phyloP scores from a whole-genome alignment of 176 grass and related monocot genomes.

The Zea luxurians region DNA sequence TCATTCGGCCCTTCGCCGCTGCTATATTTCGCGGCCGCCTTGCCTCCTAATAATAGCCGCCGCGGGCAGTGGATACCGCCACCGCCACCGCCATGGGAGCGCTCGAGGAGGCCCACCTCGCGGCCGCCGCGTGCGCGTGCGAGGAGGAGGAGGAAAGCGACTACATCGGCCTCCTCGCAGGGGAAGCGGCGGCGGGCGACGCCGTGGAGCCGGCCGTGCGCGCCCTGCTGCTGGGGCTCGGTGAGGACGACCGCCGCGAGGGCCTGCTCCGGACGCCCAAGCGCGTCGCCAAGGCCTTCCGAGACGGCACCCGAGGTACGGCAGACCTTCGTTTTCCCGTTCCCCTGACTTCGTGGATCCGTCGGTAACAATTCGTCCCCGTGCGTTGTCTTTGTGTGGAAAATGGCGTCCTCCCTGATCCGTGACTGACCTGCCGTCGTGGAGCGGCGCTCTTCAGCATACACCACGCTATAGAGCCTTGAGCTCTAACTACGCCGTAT shows the following conservation, averaged over 20 bases:
- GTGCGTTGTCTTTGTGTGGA: neutral
- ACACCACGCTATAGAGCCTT: neutral
- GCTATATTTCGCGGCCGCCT: slow-evolving; percentile 6
- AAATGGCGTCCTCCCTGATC: neutral
- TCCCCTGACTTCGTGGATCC: slow-evolving; percentile 34
- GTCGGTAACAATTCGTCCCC: neutral
- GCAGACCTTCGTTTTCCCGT: neutral
- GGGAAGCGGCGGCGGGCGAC: slow-evolving; percentile 25
- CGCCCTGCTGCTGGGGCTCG: slow-evolving; percentile 68
- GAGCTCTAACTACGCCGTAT: neutral
- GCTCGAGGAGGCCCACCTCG: slow-evolving; percentile 66
- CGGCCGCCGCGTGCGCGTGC: slow-evolving; percentile 37
- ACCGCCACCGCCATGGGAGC: slow-evolving; percentile 57
- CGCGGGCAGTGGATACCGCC: slow-evolving; percentile 22
- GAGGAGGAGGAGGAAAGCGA: slow-evolving; percentile 35
- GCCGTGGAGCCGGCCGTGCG: slow-evolving; percentile 62
- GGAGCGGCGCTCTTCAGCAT: neutral
- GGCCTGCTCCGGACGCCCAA: slow-evolving; percentile 75
- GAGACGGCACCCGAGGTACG: slow-evolving; percentile 81
- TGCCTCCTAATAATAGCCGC: slow-evolving; percentile 41
- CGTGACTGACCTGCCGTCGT: neutral
- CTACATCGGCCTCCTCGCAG: slow-evolving; percentile 22
- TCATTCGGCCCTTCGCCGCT: neutral
- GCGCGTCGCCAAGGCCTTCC: slow-evolving; percentile 96
- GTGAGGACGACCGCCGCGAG: slow-evolving; percentile 77